Evolutionary conservation across 768 basidiomycete species (phyloP), one percentile per base, ranked within the genome.

Genomic region (Fomitopsis serialis): DNA sequence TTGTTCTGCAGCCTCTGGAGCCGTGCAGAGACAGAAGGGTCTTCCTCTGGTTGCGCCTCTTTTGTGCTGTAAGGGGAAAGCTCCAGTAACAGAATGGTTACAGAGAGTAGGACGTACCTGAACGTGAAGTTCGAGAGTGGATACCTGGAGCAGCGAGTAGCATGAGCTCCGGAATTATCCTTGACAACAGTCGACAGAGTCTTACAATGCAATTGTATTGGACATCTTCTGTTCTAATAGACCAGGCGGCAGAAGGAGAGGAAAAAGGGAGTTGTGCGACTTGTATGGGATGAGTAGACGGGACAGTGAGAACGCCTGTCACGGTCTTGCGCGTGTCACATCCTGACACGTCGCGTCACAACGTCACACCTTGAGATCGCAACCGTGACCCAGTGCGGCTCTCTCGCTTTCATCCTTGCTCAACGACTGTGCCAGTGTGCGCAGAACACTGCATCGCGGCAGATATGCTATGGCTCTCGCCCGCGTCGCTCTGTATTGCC

Each of bases 41-140:
- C 97, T 68, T 99, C 97, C 64, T 98, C 94, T 7, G 93, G 92
- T 66, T 98, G 97, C 0, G 93, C 85, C 65, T 97, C 95, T 68
- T 98, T 97, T 42, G 92, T 93, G 66, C 94, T 96, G 58, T 21
- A 34, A 42, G 22, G 29, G 37, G 29, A 40, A 40, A 43, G 40
- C 10, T 46, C 15, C 22, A 45, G 49, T 34, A 23, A 34, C 44
- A 48, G 43, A 36, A 24, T 4, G 32, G 23, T 46, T 17, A 42
- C 15, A 40, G 15, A 23, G 45, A 40, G 49, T 46, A 49, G 37
- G 62, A 55, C 67, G 21, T 52, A 87, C 90, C 89, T 92, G 74
- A 96, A 95, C 6, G 92, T 92, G 64, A 92, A 96, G 71, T 95
- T 93, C 43, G 91, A 90, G 8, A 92, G 77, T 0, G 88, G 90